phyloP scores from a whole-genome alignment of 768 basidiomycete genomes.

The Boletus vinaceobasis region DNA sequence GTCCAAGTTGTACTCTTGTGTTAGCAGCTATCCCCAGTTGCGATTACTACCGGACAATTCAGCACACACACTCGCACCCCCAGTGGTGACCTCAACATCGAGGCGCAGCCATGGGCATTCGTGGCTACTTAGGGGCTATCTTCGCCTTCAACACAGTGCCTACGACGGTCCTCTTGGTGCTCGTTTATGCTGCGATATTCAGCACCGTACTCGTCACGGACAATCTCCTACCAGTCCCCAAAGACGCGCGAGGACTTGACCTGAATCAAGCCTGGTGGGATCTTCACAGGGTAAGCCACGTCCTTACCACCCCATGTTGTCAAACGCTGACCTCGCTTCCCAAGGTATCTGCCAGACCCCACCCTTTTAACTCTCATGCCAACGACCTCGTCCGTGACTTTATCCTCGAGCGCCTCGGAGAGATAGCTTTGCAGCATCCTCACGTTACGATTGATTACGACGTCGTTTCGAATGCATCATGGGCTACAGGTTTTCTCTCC shows the following conservation, averaged over 20 bases:
- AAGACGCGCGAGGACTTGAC: constrained; percentile 42
- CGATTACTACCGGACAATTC: neutral
- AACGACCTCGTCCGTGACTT: constrained; percentile 66
- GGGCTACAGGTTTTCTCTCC: constrained; percentile 27
- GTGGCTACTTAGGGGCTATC: constrained; percentile 20
- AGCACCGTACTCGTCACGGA: constrained; percentile 47
- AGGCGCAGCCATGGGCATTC: constrained; percentile 23
- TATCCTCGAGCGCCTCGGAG: constrained; percentile 51
- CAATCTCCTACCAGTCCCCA: constrained; percentile 43
- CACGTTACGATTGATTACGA: constrained; percentile 55
- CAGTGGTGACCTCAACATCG: neutral
- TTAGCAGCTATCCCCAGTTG: neutral
- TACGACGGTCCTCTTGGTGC: constrained; percentile 43
- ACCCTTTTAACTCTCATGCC: constrained; percentile 74
- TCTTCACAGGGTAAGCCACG: constrained; percentile 45
- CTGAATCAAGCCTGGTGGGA: constrained; percentile 56
- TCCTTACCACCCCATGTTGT: neutral
- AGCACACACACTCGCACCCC: neutral
- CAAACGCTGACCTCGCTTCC: neutral
- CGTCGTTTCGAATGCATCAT: constrained; percentile 47
- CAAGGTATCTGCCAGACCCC: constrained; percentile 66
- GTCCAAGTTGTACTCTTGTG: neutral
- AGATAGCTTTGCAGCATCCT: constrained; percentile 40
- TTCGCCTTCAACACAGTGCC: constrained; percentile 41
- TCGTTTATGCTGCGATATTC: constrained; percentile 50